phyloP scores from a whole-genome alignment of 257 asterid species.

The Marsdenia floribunda region DNA sequence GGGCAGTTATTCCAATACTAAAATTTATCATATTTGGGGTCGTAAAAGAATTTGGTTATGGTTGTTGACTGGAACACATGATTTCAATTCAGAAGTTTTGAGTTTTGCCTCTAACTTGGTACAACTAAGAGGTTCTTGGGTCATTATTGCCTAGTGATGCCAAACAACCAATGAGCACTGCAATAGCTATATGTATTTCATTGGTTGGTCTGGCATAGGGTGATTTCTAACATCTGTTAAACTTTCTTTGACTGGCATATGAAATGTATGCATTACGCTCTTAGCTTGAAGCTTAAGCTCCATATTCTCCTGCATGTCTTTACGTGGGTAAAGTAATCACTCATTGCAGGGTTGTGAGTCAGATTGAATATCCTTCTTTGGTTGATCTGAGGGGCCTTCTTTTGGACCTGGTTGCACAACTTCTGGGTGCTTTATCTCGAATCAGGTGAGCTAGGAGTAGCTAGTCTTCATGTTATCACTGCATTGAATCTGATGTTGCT shows the following conservation, averaged over 20 bases:
- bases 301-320: background rate
- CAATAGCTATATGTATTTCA: background rate
- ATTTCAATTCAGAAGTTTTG: background rate
- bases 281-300: background rate
- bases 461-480: background rate
- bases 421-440: conserved; percentile 94
- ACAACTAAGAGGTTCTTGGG: background rate
- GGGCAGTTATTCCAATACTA: background rate
- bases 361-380: conserved; percentile 94
- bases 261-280: background rate
- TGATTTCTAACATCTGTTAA: background rate
- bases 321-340: conserved; percentile 6
- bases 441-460: conserved; percentile 52
- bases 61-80: background rate
- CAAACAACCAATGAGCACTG: background rate
- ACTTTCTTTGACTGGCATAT: conserved; percentile 2
- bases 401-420: conserved; percentile 98
- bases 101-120: background rate
- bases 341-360: conserved; percentile 89
- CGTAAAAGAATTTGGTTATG: background rate
- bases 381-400: conserved; percentile 99
- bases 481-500: background rate
- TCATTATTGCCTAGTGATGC: background rate
- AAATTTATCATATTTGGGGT: background rate
- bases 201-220: background rate